Evolutionary conservation across 441 rosid species (phyloP).

Genomic region (Omphalea diandra): DNA sequence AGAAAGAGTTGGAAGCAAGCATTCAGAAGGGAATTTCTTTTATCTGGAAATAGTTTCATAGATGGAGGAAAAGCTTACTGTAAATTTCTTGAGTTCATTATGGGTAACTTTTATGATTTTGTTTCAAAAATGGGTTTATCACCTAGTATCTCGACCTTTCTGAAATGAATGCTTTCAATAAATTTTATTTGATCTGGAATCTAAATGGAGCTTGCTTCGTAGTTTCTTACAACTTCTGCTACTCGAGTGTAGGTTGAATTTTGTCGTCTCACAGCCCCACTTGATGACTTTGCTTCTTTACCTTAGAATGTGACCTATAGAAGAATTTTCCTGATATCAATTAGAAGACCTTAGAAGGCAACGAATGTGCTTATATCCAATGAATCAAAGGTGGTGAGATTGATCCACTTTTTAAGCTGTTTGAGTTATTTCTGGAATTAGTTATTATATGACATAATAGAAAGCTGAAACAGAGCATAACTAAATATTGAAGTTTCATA

Average conservation of each 20-base stretch:
- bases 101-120: neutral
- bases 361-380: too few species aligned
- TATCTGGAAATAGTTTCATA: constrained; percentile 48
- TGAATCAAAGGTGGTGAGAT: too few species aligned
- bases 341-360: too few species aligned
- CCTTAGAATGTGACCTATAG: too few species aligned
- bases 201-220: neutral
- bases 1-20: constrained; percentile 77
- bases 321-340: too few species aligned
- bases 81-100: neutral
- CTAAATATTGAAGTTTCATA: too few species aligned
- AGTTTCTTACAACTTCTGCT: neutral
- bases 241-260: too few species aligned
- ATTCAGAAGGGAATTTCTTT: constrained; percentile 76
- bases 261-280: neutral
- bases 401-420: too few species aligned
- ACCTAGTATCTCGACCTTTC: constrained; percentile 3
- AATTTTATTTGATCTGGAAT: neutral
- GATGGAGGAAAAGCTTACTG: neutral
- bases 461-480: too few species aligned
- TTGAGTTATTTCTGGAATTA: too few species aligned
- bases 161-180: neutral
- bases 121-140: constrained; percentile 6
- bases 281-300: neutral
- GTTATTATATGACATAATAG: too few species aligned